A percentile compares a stretch with the other conserved stretches of the same genome.
These are phyloP conservation scores for Hibiscus syriacus DNA, from an alignment of 345 rosid genomes.

Conservation along the genomic window DNA sequence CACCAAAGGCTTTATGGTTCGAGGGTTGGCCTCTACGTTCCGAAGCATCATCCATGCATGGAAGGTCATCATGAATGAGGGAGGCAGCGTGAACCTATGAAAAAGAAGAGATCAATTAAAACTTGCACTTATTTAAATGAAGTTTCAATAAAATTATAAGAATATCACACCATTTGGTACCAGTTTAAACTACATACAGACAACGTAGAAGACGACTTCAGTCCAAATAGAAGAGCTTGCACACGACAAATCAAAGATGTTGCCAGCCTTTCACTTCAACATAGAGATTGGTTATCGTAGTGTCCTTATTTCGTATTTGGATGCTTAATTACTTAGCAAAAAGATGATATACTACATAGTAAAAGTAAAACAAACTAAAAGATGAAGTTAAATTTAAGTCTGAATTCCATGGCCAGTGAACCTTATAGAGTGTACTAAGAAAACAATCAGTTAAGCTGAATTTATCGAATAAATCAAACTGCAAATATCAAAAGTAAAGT, in stretches of 20 bases:
- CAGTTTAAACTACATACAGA: background rate
- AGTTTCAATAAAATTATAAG: background rate
- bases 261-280: background rate
- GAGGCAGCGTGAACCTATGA: conserved; percentile 83
- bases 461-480: background rate
- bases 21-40: conserved; percentile 85
- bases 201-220: background rate
- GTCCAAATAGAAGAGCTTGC: background rate
- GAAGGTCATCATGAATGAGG: conserved; percentile 87
- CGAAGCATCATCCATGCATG: conserved; percentile 89
- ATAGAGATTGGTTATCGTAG: background rate
- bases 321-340: background rate
- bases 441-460: too few relatives aligned
- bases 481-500: background rate
- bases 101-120: conserved; percentile 2
- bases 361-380: background rate
- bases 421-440: background rate
- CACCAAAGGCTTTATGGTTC: conserved; percentile 67
- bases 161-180: background rate
- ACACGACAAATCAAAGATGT: too few relatives aligned
- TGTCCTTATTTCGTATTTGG: background rate
- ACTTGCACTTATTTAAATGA: background rate
- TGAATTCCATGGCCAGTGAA: background rate
- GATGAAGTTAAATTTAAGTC: too few relatives aligned
- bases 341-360: background rate